Evolutionary conservation across 2,329 filamentous ascomycete species (phyloP).

Genomic region (Shiraia bambusicola): DNA sequence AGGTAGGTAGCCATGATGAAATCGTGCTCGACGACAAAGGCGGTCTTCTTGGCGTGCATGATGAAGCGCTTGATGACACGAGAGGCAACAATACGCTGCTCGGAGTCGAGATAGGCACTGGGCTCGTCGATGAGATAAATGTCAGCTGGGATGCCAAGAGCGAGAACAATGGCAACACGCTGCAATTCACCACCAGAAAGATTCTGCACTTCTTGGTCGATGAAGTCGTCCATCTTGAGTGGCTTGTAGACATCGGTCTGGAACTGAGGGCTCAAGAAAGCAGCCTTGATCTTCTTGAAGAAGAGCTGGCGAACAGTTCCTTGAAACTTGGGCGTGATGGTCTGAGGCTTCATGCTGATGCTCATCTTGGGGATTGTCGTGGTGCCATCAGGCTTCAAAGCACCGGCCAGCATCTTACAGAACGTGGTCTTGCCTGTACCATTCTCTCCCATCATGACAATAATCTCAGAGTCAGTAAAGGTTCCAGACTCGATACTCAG

Average conservation of each 20-base stretch:
- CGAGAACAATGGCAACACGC: slow-evolving; percentile 95
- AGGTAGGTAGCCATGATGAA: slow-evolving; percentile 92
- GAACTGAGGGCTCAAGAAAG: slow-evolving; percentile 96
- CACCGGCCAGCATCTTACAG: slow-evolving; percentile 92
- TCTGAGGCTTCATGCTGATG: slow-evolving; percentile 99
- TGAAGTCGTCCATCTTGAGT: slow-evolving; percentile 98
- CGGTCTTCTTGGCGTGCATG: slow-evolving; percentile 99
- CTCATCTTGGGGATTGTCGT: slow-evolving; percentile 85
- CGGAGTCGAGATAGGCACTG: slow-evolving; percentile 82
- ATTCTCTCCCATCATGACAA: slow-evolving; percentile 99
- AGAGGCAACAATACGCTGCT: slow-evolving; percentile 96
- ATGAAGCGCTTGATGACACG: slow-evolving; percentile 99
- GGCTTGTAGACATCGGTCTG: slow-evolving; percentile 99
- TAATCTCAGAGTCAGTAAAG: slow-evolving; percentile 97
- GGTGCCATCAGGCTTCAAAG: slow-evolving; percentile 82
- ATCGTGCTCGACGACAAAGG: slow-evolving; percentile 99
- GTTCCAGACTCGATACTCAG: slow-evolving; percentile 77
- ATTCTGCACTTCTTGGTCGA: slow-evolving; percentile 99
- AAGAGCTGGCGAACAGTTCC: slow-evolving; percentile 97
- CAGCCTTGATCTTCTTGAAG: slow-evolving; percentile 99
- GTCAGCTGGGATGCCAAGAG: slow-evolving; percentile 93
- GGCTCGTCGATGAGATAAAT: slow-evolving; percentile 99
- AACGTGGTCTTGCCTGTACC: slow-evolving; percentile 99
- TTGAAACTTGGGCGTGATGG: slow-evolving; percentile 96
- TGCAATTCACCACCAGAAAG: slow-evolving; percentile 99